Percentiles rank a stretch among this genome's conserved stretches.
phyloP scores from a whole-genome alignment of 1,139 yeast genomes.

The Magnusiomyces fungicola region DNA sequence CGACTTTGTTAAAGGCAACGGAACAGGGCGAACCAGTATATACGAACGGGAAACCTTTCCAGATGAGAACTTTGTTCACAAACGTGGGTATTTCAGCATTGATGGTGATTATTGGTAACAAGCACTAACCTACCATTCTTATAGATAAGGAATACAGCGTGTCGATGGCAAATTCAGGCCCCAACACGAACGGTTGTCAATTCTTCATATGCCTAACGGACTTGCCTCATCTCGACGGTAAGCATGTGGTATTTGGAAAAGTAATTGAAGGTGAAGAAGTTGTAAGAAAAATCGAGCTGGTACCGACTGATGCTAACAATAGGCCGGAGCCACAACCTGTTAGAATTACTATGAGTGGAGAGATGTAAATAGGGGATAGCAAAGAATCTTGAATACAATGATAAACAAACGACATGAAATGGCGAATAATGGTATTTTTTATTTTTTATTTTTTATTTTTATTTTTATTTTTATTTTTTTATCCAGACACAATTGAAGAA shows the following conservation, averaged over 20 bases:
- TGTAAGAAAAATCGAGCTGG: conserved; percentile 62
- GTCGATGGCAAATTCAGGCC: conserved; percentile 42
- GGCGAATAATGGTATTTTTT: too few species aligned
- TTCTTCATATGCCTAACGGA: conserved; percentile 33
- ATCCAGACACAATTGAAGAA: too few species aligned
- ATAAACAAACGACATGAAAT: too few species aligned
- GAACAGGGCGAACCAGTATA: conserved; percentile 39
- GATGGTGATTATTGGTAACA: neutral
- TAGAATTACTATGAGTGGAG: conserved; percentile 11
- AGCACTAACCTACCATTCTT: conserved; percentile 16
- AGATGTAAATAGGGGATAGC: conserved; percentile 6
- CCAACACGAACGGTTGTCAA: conserved; percentile 38
- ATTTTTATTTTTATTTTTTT: neutral
- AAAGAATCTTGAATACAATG: too few species aligned
- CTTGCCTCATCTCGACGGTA: conserved; percentile 32
- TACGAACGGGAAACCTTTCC: conserved; percentile 63
- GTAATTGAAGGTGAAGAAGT: conserved; percentile 50
- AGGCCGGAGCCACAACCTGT: conserved; percentile 38
- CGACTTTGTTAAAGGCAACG: conserved; percentile 39
- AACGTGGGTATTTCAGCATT: conserved; percentile 43
- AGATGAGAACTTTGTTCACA: conserved; percentile 68
- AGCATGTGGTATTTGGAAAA: conserved; percentile 37
- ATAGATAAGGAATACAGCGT: conserved; percentile 36
- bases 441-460: too few species aligned
- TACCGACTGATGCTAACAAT: conserved; percentile 57